Evolutionary conservation across 1,284 basidiomycete genomes (phyloP).

Genomic region (Heimioporus retisporus): DNA sequence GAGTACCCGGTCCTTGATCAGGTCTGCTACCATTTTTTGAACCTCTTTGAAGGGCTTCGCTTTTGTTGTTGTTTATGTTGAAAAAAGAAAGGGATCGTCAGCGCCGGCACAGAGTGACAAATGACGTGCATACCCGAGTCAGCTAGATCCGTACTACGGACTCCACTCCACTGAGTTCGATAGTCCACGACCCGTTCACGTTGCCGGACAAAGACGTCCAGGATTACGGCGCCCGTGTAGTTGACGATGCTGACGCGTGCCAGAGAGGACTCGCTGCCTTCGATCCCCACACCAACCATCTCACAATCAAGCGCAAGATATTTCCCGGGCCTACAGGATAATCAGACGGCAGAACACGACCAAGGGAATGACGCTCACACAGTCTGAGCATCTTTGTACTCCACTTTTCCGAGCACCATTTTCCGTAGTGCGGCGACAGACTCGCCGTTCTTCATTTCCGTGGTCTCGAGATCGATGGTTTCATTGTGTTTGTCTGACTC

Average conservation of each 20-base stretch:
- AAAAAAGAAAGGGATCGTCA: too few relatives aligned
- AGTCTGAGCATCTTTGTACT: constrained; percentile 53
- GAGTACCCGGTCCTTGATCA: constrained; percentile 87
- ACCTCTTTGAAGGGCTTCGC: constrained; percentile 87
- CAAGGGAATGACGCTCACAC: constrained; percentile 49
- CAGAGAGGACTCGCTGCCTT: constrained; percentile 84
- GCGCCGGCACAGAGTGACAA: too few relatives aligned
- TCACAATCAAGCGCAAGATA: constrained; percentile 95
- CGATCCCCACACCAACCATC: constrained; percentile 95
- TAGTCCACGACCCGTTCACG: constrained; percentile 95
- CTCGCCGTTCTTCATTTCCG: constrained; percentile 55
- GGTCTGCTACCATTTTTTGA: constrained; percentile 82
- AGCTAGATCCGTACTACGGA: constrained; percentile 82
- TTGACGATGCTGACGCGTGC: constrained; percentile 96
- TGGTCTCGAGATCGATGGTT: constrained; percentile 35
- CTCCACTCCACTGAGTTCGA: constrained; percentile 92
- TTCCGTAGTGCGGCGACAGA: constrained; percentile 56
- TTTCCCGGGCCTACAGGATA: constrained; percentile 70
- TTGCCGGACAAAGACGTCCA: constrained; percentile 93
- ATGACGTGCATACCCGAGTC: constrained; percentile 55
- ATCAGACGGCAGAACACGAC: constrained; percentile 5
- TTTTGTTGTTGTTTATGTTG: constrained; percentile 31
- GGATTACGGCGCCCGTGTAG: constrained; percentile 82
- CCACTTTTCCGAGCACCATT: constrained; percentile 63
- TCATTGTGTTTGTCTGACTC: constrained; percentile 4